Evolutionary conservation across 495 filamentous ascomycete genomes (phyloP).

Genomic region (Xylaria sp.): DNA sequence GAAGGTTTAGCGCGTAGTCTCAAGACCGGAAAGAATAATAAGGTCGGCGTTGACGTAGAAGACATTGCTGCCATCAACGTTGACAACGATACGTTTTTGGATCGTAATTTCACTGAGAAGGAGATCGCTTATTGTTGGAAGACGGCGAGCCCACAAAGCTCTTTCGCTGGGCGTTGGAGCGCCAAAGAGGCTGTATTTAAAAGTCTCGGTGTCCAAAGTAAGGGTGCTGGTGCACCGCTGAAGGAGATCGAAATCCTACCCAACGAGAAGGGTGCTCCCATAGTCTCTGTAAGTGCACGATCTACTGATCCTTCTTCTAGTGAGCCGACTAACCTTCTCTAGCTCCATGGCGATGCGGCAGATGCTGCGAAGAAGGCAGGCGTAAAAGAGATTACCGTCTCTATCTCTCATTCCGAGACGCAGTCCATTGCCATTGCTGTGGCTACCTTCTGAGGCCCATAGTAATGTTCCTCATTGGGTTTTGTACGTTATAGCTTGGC

Average conservation of each 20-base stretch:
- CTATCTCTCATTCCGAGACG: slow-evolving; percentile 90
- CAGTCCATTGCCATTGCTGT: slow-evolving; percentile 94
- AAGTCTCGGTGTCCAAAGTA: slow-evolving; percentile 84
- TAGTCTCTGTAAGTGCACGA: slow-evolving; percentile 74
- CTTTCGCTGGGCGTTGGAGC: slow-evolving; percentile 92
- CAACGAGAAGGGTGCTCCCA: slow-evolving; percentile 80
- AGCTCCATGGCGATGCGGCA: slow-evolving; percentile 87
- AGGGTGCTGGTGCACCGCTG: slow-evolving; percentile 86
- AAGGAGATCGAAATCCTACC: slow-evolving; percentile 92
- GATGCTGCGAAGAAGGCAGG: slow-evolving; percentile 81
- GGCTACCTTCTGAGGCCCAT: slow-evolving; percentile 65
- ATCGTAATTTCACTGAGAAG: slow-evolving; percentile 86
- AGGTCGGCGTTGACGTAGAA: slow-evolving; percentile 93
- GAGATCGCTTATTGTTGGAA: slow-evolving; percentile 88
- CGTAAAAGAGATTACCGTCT: slow-evolving; percentile 85
- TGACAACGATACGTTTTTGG: slow-evolving; percentile 90
- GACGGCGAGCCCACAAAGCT: slow-evolving; percentile 74
- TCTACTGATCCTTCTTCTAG: not conserved
- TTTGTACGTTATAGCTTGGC: slow-evolving; percentile 31
- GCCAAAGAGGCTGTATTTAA: slow-evolving; percentile 99
- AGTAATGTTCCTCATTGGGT: slow-evolving; percentile 11
- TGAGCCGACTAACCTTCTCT: slow-evolving; percentile 49
- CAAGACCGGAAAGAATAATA: slow-evolving; percentile 70
- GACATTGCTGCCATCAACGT: slow-evolving; percentile 83
- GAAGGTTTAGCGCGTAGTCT: slow-evolving; percentile 79